Evolutionary conservation across 2,329 filamentous ascomycete genomes (phyloP).

Genomic region (Keithomyces neogunnii): DNA sequence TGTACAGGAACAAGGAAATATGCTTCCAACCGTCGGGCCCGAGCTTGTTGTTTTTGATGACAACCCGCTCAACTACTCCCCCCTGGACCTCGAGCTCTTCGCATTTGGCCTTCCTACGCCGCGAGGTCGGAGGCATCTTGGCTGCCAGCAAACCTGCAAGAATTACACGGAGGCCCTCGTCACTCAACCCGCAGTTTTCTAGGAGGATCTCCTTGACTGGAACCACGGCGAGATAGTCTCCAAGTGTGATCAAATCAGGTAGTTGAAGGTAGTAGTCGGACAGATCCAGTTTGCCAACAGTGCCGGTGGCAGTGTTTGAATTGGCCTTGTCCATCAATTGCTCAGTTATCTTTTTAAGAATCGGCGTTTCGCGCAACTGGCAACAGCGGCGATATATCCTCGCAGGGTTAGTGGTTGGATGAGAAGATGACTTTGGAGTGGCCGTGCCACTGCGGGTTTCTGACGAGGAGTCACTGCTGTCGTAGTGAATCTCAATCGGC

Average conservation of each 20-base stretch:
- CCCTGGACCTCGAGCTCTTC: constrained; percentile 38
- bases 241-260: constrained; percentile 75
- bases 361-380: constrained; percentile 84
- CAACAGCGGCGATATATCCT: constrained; percentile 93
- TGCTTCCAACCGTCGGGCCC: constrained; percentile 85
- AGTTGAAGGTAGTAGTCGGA: constrained; percentile 78
- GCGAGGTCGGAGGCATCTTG: constrained; percentile 51
- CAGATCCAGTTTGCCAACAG: constrained; percentile 74
- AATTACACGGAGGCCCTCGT: constrained; percentile 80
- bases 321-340: constrained; percentile 70
- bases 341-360: constrained; percentile 84
- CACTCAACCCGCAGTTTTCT: constrained; percentile 78
- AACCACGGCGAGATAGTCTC: constrained; percentile 90
- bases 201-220: constrained; percentile 79
- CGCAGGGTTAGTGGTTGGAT: constrained; percentile 82
- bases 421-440: constrained; percentile 19
- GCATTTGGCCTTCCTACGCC: constrained; percentile 38
- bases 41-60: constrained; percentile 88
- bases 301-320: constrained; percentile 57
- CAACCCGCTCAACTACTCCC: constrained; percentile 78
- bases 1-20: constrained; percentile 79
- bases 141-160: constrained; percentile 78
- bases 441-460: constrained; percentile 15
- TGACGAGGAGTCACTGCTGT: constrained; percentile 54
- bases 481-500: constrained; percentile 72